Evolutionary conservation across 805 yeast species (phyloP).

Genomic region (Kodamaea lidongshanica): DNA sequence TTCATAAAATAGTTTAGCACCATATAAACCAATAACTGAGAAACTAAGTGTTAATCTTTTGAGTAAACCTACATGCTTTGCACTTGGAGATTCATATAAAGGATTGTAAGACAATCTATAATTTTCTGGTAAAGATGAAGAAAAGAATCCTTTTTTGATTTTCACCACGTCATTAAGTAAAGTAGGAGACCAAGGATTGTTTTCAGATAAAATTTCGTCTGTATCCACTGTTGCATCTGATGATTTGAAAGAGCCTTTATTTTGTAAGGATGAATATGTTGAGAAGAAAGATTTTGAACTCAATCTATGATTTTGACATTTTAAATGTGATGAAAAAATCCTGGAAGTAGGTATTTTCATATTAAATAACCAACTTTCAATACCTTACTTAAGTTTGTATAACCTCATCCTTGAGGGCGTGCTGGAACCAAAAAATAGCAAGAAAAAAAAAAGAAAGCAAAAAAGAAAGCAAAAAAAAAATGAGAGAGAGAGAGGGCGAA

Average conservation of each 20-base stretch:
- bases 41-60: slow-evolving; percentile 59
- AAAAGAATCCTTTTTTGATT: slow-evolving; percentile 25
- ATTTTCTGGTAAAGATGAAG: slow-evolving; percentile 45
- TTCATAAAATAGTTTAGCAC: slow-evolving; percentile 52
- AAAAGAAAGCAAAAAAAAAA: no score
- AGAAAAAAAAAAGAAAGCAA: slow-evolving; percentile 7
- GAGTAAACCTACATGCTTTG: slow-evolving; percentile 54
- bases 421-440: slow-evolving; percentile 4
- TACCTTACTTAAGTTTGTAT: slow-evolving; percentile 1
- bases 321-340: no score
- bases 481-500: no score
- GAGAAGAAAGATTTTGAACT: no score
- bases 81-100: slow-evolving; percentile 57
- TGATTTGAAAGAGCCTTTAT: slow-evolving; percentile 17
- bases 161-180: slow-evolving; percentile 38
- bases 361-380: no score
- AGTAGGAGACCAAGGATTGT: slow-evolving; percentile 44
- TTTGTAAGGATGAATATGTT: no score
- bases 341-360: no score
- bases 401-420: slow-evolving; percentile 3
- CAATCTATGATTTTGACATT: no score
- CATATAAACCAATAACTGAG: slow-evolving; percentile 53
- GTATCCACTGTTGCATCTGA: slow-evolving; percentile 34
- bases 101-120: slow-evolving; percentile 55
- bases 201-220: slow-evolving; percentile 35